Base-by-base conservation (phyloP, 371 early-diverging fungal species). In the Entomophthora muscae region DNA sequence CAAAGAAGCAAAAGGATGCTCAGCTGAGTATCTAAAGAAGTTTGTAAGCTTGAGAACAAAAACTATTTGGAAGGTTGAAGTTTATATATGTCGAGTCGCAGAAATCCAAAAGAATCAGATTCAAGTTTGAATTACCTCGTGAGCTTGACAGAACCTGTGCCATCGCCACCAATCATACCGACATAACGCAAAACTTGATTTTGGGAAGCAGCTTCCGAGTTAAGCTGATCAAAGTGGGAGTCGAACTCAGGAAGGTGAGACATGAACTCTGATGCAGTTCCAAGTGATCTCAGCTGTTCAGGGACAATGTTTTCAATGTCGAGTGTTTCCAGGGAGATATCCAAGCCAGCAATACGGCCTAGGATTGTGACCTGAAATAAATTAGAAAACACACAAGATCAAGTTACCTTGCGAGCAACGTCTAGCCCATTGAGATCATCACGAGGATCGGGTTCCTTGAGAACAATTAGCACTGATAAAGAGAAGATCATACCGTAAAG, bases 361-460 rank as follows among this genome's bases (percentile, higher is more conserved):
- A 94, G 79, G 61, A 97, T 97, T 5, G 83, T 81, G 27, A 85
- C 86, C 79, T 79, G 69, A 23, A 27, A 26, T 32, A n/a, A 28
- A 28, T 52, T 30, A 52, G 53, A 29, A 57, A 29, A 30, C 17
- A 62, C 13, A 29, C 30, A 10, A 65, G 53, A 26, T 13, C n/a
- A 7, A 57, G 66, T 66, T 55, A 85, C 89, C 77, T 97, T 97
- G 65, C 98, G 88, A 22, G 91, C 97, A n/a, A 98, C 95, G 70
- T 98, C 98, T 86, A 95, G 83, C 53, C 98, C 98, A 67, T 94
- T 96, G 68, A 96, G 79, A 69, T 98, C 98, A 71, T 98, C 98
- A 59, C 96, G 80, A 52, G 98, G 97, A 71, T 98, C 97, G 53
- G 98, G 98, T 70, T 98, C 98, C 76, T 81, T 64, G 12, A 28